Base-by-base conservation (phyloP, 1,284 basidiomycete genomes). In the Puccinia polysora region DNA sequence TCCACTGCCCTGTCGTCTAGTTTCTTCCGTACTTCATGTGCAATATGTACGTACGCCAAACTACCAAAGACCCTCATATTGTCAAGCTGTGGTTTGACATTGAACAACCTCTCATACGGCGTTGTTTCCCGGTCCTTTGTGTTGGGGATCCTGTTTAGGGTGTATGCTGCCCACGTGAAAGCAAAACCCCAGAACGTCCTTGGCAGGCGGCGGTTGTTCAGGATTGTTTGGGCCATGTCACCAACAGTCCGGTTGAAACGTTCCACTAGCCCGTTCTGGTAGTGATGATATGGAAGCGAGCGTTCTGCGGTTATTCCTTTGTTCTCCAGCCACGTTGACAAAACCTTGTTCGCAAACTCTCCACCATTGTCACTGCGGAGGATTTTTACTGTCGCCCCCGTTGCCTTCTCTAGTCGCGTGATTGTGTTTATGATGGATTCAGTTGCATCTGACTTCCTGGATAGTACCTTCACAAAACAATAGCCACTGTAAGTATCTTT, bases 281-380 rank as follows among this genome's bases (percentile, higher is more conserved):
- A 20, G 4, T 30, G 59, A 23, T 63, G n/a, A 20, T 45, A 45
- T n/a, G 40, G 59, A n/a, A 5, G 20, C 2, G 10, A 45, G 23
- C 10, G 18, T 25, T 63, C 40, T 18, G 36, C 34, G 1, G 4
- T 6, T 2, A 63, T 47, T 2, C 59, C 59, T 23, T 23, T 55
- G 4, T 55, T 23, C 4, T 2, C n/a, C 23, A 55, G 28, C 14
- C 15, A 55, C 20, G 4, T 28, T 4, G 14, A 18, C 4, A 59
- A 4, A 3, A 32, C 4, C 6, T 59, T 59, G 28, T 59, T 30
- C 18, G 20, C 23, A 23, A 50, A 50, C 20, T 50, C 49, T 20
- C 49, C 47, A 1, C 63, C 63, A 38, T 52, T 52, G 18, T 65
- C 47, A 18, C 43, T 28, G 15, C 60, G 4, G 4, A 64, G 43